Conservation (phyloP, 2,329 filamentous ascomycete species). For the Fusarium sp. region DNA sequence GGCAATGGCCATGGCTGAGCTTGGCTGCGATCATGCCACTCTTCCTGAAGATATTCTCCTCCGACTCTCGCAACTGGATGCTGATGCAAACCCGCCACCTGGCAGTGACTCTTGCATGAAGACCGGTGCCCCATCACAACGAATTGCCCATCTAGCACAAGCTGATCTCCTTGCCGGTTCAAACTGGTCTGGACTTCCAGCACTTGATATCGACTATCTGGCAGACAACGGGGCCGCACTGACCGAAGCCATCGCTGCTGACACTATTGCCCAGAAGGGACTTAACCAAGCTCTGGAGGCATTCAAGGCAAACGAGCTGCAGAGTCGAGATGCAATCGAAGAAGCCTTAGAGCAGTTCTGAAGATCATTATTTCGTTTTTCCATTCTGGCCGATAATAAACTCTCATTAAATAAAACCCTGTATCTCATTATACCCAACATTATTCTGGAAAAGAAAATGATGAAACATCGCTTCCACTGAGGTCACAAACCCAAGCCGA, state of each 20-base stretch:
- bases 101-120: background rate
- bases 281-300: background rate
- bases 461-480: background rate
- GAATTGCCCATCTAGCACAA: background rate
- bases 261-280: background rate
- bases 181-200: background rate
- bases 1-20: conserved; percentile 1
- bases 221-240: background rate
- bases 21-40: conserved; percentile 2
- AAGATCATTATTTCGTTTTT: background rate
- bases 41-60: background rate
- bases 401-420: background rate
- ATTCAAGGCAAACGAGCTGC: background rate
- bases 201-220: background rate
- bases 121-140: background rate
- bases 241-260: background rate
- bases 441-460: background rate
- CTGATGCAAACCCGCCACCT: background rate
- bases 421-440: background rate
- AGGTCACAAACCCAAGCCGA: background rate
- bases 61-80: background rate
- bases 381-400: background rate
- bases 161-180: background rate
- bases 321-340: background rate
- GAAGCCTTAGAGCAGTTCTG: background rate